A percentile compares a stretch with the other conserved stretches of the same genome.
Conservation (phyloP, 2,329 filamentous ascomycete species). For the Fusarium sp. region DNA sequence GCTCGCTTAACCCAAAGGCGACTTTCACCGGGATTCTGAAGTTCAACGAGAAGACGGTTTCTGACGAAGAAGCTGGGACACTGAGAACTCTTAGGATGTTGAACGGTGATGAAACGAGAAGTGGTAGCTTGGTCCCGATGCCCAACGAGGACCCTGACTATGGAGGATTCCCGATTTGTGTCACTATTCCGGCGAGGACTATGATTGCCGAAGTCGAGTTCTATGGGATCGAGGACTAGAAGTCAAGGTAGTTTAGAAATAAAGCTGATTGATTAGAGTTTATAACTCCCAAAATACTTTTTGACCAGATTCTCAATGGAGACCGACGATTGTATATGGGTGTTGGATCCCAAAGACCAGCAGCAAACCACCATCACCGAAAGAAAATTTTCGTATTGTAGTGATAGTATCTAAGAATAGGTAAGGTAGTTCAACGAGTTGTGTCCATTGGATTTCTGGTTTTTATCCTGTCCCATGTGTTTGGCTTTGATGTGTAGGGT, state of each 20-base stretch:
- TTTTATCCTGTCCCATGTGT: not conserved
- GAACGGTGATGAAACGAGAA: slow-evolving; percentile 28
- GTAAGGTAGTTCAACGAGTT: not conserved
- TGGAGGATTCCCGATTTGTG: slow-evolving; percentile 62
- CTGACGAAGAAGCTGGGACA: not conserved
- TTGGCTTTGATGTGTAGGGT: not conserved
- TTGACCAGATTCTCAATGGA: no score
- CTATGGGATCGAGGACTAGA: not conserved
- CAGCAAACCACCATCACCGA: no score
- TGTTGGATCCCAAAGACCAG: no score
- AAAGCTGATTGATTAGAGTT: no score
- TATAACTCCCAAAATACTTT: no score
- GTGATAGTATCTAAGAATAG: not conserved
- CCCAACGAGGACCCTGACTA: slow-evolving; percentile 62
- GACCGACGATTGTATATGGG: no score
- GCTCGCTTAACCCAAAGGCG: not conserved
- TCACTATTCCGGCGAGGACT: slow-evolving; percentile 63
- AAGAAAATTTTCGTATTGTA: no score
- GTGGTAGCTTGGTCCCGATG: slow-evolving; percentile 16
- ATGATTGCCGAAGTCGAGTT: slow-evolving; percentile 53
- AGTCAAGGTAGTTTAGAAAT: no score
- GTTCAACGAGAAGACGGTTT: slow-evolving; percentile 7
- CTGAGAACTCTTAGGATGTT: slow-evolving; percentile 5
- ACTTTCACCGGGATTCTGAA: slow-evolving; percentile 14
- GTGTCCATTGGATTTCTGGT: not conserved